Percentiles rank a stretch among this genome's conserved stretches.
phyloP scores from a whole-genome alignment of 2,329 filamentous ascomycete genomes.

The Epichloe sp. region DNA sequence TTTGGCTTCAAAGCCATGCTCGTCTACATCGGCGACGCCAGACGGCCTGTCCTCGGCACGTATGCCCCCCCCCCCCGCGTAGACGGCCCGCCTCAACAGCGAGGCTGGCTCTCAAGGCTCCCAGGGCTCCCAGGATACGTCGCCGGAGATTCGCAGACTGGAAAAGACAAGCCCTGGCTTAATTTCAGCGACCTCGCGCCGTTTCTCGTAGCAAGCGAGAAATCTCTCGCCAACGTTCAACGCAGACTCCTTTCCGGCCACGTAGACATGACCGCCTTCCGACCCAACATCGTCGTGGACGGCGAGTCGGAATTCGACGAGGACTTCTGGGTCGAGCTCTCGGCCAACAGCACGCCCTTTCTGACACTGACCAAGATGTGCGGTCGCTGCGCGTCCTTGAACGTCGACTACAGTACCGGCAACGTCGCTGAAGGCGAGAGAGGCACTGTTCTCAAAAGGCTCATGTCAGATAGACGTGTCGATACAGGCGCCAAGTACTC shows the following conservation, averaged over 20 bases:
- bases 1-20: conserved; percentile 50
- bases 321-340: conserved; percentile 57
- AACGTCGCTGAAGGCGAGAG: conserved; percentile 39
- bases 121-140: conserved; percentile 22
- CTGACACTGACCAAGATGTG: conserved; percentile 58
- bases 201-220: conserved; percentile 57
- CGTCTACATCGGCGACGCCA: conserved; percentile 50
- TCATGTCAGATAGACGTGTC: conserved; percentile 58
- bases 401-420: conserved; percentile 58
- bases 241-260: conserved; percentile 35
- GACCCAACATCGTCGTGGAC: conserved; percentile 59
- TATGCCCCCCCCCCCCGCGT: conserved; percentile 23
- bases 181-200: conserved; percentile 66
- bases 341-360: conserved; percentile 23
- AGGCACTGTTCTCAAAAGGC: conserved; percentile 52
- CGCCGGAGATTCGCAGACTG: conserved; percentile 6
- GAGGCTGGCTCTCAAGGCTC: conserved; percentile 24
- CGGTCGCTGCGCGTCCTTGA: conserved; percentile 52
- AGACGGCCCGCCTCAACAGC: conserved; percentile 8
- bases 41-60: conserved; percentile 49
- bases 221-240: conserved; percentile 56
- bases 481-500: conserved; percentile 54
- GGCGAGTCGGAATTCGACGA: conserved; percentile 51
- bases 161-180: conserved; percentile 34
- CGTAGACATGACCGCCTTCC: conserved; percentile 55